Conservation (phyloP, 2,329 filamentous ascomycete species). For the Trichoderma oligosporum region DNA sequence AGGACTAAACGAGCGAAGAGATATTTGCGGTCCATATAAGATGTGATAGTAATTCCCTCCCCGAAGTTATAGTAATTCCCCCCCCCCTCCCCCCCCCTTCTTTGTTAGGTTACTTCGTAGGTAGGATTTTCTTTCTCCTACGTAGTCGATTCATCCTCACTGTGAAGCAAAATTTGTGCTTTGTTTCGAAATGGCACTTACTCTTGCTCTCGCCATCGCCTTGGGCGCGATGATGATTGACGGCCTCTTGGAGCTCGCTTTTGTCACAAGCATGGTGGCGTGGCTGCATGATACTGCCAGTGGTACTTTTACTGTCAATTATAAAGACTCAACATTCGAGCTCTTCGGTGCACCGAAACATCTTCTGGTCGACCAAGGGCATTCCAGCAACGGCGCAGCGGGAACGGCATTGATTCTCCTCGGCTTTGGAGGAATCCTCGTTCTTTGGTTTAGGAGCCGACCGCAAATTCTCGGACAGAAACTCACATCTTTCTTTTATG, state of each 20-base stretch:
- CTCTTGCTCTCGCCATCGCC: slow-evolving; percentile 22
- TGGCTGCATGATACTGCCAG: slow-evolving; percentile 28
- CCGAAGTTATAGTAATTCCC: no score
- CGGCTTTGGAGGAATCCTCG: slow-evolving; percentile 27
- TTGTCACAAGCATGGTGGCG: slow-evolving; percentile 29
- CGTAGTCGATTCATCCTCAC: not conserved
- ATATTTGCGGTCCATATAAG: slow-evolving; percentile 3
- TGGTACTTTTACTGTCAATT: slow-evolving; percentile 24
- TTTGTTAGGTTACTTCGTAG: not conserved
- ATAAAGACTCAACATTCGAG: slow-evolving; percentile 14
- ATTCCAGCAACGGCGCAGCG: slow-evolving; percentile 30
- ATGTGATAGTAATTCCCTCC: no score
- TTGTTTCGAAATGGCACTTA: slow-evolving; percentile 4
- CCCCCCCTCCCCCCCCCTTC: no score
- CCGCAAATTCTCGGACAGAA: slow-evolving; percentile 12
- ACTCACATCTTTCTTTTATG: slow-evolving; percentile 23
- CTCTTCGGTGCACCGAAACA: slow-evolving; percentile 27
- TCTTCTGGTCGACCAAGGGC: slow-evolving; percentile 28
- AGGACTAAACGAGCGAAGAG: not conserved
- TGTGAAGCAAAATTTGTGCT: not conserved
- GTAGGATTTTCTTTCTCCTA: not conserved
- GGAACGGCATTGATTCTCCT: slow-evolving; percentile 29
- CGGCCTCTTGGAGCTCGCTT: slow-evolving; percentile 28
- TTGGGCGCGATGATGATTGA: slow-evolving; percentile 29
- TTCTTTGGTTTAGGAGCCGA: slow-evolving; percentile 24